These are phyloP conservation scores for Jamesozyma jinghongensis DNA, from an alignment of 805 yeast genomes.

Conservation along the genomic window DNA sequence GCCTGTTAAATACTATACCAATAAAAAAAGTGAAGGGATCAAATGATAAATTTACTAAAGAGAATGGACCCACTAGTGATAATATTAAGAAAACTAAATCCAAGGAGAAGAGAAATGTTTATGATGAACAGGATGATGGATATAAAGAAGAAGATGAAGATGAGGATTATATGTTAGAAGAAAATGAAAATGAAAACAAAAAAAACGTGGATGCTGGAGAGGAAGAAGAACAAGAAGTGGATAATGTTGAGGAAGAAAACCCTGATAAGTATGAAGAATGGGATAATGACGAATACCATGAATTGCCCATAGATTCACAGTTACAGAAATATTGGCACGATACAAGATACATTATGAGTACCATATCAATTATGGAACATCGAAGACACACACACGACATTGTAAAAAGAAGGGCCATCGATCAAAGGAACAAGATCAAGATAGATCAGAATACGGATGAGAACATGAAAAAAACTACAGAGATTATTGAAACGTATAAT, in stretches of 20 bases:
- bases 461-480: conserved; percentile 12
- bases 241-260: conserved; percentile 3
- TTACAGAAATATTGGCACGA: conserved; percentile 21
- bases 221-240: conserved; percentile 1
- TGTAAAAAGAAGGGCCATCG: conserved; percentile 15
- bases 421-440: conserved; percentile 10
- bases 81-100: too few relatives aligned
- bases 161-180: conserved; percentile 2
- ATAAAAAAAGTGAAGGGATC: conserved; percentile 4
- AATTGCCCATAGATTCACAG: conserved; percentile 15
- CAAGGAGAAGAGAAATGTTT: too few relatives aligned
- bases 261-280: conserved; percentile 6
- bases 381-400: conserved; percentile 21
- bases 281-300: neutral
- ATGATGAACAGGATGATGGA: too few relatives aligned
- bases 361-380: conserved; percentile 21
- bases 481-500: conserved; percentile 16
- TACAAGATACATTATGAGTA: conserved; percentile 18
- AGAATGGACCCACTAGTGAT: too few relatives aligned
- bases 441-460: conserved; percentile 13
- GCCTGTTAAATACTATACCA: conserved; percentile 11
- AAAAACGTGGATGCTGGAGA: neutral
- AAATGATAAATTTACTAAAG: too few relatives aligned
- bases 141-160: neutral
- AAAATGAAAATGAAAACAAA: neutral